Base-by-base conservation (phyloP, 371 early-diverging fungal genomes). In the Mortierella sp. region DNA sequence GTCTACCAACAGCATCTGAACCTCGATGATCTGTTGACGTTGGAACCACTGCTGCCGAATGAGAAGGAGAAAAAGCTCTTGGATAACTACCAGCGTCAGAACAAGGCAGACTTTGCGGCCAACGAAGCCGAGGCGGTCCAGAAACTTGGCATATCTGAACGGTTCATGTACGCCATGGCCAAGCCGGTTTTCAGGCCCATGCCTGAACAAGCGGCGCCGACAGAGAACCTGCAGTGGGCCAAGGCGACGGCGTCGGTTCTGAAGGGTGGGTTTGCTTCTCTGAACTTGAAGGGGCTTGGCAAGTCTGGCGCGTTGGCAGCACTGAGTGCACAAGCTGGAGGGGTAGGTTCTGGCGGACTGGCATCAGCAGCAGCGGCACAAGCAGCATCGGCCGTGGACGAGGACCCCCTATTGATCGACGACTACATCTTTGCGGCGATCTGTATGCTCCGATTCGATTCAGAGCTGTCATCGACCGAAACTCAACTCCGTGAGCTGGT, bases 151-250 rank as follows among this genome's bases (percentile, higher is more conserved):
- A 47, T 72, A 3, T 74, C 83, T 14, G 83, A 82, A 14, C 53
- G 78, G 13, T 82, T 82, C 67, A 77, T 82, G 83, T 78, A 72
- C 45, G 55, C 65, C 16, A 74, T 82, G 72, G 65, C 75, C 50
- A 74, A 70, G 65, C 83, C 83, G 0, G 65, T 82, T 19, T 66
- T 82, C 39, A n/a, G 69, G 16, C 71, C 71, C 8, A 16, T 66
- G 2, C 70, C 64, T 8, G 70, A 50, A 16, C n/a, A 44, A 10
- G 29, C 70, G 8, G 6, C 22, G 24, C 61, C 65, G 2, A 44
- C 55, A 6, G 29, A 50, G 22, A 39, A 71, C 5, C 24, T 77
- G 37, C 64, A 72, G 53, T 79, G 75, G 79, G 75, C 79, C 10
- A 67, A 63, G 34, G 74, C 69, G 16, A 37, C 64, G 1, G 31